Evolutionary conservation across 2,329 filamentous ascomycete genomes (phyloP), one percentile per base, ranked within the genome.

Genomic region (Aspergillus latus): DNA sequence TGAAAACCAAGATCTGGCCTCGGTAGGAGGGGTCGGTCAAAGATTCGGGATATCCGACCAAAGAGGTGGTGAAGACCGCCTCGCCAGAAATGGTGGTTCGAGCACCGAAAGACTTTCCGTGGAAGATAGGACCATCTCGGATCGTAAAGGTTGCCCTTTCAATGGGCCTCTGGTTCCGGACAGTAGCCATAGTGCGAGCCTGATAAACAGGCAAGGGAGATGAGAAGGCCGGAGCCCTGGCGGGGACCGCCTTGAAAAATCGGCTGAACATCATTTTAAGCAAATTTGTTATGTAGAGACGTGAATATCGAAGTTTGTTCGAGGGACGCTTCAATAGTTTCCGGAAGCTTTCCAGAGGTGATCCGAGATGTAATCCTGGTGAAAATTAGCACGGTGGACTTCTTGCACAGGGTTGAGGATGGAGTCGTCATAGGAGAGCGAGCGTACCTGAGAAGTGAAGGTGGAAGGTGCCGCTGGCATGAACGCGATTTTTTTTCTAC

Each of bases 61-160:
- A 86, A 26, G 93, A 97, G 59, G 94, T 97, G 61, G 94, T 97
- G 82, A 99, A 99, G 74, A 97, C 94, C 45, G 94, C 94, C 81
- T 99, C 94, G 66, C 94, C 94, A 61, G 92, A 96, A 72, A 97
- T 90, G 82, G 97, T 99, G 74, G 89, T 85, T 76, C 95, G 94
- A 71, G 94, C 94, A 68, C 94, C 94, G 68, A 97, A 99, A 58
- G 93, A 96, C 74, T 90, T 96, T 73, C 94, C 94, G 68, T 91
- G 90, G 81, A 96, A 97, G 71, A 97, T 88, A 44, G 94, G 94
- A 60, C 94, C 94, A 79, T 96, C 91, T 78, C 89, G 89, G 75
- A 99, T 96, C 62, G 93, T 97, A 71, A 99, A 90, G 57, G 94
- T 97, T 62, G 94, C 94, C 68, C 90, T 84, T 68, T 92, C 88